Evolutionary conservation across 2,329 filamentous ascomycete genomes (phyloP).

Genomic region (Aureobasidium sp.): DNA sequence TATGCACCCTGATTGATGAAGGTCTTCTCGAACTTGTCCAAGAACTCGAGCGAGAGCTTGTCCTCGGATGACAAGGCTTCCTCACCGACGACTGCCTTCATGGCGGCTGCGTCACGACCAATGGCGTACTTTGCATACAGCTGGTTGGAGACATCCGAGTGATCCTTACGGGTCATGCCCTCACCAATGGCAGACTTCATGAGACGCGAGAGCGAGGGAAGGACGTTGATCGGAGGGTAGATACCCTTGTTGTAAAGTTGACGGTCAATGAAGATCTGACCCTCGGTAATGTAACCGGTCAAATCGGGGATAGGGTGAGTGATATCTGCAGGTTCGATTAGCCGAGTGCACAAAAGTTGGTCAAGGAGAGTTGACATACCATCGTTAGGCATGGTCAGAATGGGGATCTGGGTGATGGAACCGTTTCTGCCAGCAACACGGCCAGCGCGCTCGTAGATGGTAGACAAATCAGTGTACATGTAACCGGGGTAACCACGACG

Average conservation of each 20-base stretch:
- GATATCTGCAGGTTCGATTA: conserved; percentile 53
- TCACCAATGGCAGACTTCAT: conserved; percentile 99
- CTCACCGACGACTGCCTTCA: conserved; percentile 99
- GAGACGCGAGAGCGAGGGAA: conserved; percentile 94
- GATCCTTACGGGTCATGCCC: conserved; percentile 91
- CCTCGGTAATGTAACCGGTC: conserved; percentile 98
- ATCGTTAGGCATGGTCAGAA: conserved; percentile 99
- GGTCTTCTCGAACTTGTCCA: conserved; percentile 95
- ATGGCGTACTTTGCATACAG: conserved; percentile 99
- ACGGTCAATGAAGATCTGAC: conserved; percentile 96
- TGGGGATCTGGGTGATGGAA: conserved; percentile 98
- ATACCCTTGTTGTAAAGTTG: conserved; percentile 91
- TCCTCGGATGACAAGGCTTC: conserved; percentile 93
- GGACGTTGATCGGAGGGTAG: conserved; percentile 97
- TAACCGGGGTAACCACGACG: conserved; percentile 99
- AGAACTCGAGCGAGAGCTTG: conserved; percentile 94
- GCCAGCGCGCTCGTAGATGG: conserved; percentile 97
- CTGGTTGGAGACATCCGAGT: conserved; percentile 98
- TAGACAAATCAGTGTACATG: conserved; percentile 99
- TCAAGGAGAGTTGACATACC: conserved; percentile 36
- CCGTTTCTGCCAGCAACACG: conserved; percentile 96
- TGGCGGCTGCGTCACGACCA: conserved; percentile 92
- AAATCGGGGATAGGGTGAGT: conserved; percentile 98
- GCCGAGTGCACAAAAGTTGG: too few relatives aligned
- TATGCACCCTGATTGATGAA: conserved; percentile 92